Conservation (phyloP, 768 basidiomycete species). For the Tulasnella sp. region DNA sequence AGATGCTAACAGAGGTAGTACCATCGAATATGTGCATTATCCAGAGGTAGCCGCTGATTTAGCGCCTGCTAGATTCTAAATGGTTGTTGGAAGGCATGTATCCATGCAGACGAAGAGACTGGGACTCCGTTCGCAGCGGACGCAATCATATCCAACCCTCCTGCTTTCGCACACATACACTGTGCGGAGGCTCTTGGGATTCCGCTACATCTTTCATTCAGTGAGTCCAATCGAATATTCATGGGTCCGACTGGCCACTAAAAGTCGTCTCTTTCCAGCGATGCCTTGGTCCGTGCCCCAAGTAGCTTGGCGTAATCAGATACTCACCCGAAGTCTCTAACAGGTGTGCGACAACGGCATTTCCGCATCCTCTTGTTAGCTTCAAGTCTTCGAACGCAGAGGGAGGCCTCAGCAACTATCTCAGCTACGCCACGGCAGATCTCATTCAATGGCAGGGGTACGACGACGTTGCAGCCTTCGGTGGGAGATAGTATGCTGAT, state of each 20-base stretch:
- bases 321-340: neutral
- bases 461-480: conserved; percentile 25
- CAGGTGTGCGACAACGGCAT: conserved; percentile 57
- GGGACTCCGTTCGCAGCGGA: conserved; percentile 59
- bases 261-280: conserved; percentile 45
- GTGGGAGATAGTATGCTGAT: neutral
- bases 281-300: conserved; percentile 59
- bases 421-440: conserved; percentile 63
- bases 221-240: conserved; percentile 46
- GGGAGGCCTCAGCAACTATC: conserved; percentile 58
- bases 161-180: conserved; percentile 66
- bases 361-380: conserved; percentile 67
- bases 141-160: conserved; percentile 70
- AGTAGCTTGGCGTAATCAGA: neutral
- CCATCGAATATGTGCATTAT: neutral
- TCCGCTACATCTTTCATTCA: conserved; percentile 61
- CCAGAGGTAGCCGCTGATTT: neutral
- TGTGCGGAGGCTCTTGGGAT: conserved; percentile 67
- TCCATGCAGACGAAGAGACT: conserved; percentile 51
- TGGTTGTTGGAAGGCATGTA: conserved; percentile 61
- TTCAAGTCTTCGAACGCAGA: conserved; percentile 60
- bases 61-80: conserved; percentile 54
- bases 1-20: conserved; percentile 56
- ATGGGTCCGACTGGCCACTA: neutral
- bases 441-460: conserved; percentile 65